Evolutionary conservation across 345 rosid species (phyloP), one percentile per base, ranked within the genome.

Genomic region (Acer saccharum): DNA sequence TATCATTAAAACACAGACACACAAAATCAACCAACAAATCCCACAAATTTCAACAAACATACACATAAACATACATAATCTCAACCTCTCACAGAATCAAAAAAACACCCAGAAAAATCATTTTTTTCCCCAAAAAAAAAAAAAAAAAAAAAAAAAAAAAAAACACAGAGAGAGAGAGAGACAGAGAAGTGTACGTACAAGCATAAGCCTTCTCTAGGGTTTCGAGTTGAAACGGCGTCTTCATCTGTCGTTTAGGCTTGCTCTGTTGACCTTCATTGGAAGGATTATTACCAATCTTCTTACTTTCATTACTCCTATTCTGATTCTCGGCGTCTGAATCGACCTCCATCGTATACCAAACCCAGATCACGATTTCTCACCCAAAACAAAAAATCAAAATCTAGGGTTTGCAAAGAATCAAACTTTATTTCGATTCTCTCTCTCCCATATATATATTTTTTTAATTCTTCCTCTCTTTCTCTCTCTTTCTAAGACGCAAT

Each of bases 181-280:
- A 13, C 16, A 46, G 20, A 35, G 4, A 64, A 13, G 57, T 13
- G 71, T 63, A 83, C 86, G 69, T 25, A 89, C 92, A 71, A 44
- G 98, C 85, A 88, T 89, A 97, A 65, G 97, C 94, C 78, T 87
- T 92, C 89, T 97, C 98, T 0, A 97, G 87, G 71, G 89, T 85
- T 77, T 94, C 93, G 35, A 97, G 98, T 83, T 97, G 98, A 79
- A 80, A 93, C 12, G 98, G 98, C 76, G 98, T 97, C 82, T 97
- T 97, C 99, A 97, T 97, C 96, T 93, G 98, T 16, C 99, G 95
- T 83, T 94, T 97, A 58, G 98, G 95, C 90, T 88, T 97, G 72
- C 79, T 25, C 69, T 44, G 78, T 66, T 52, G 82, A 60, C 88
- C 95, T 20, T 83, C 92, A 68, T 81, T 85, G 75, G 89, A 84